Base-by-base conservation (phyloP, 495 filamentous ascomycete species). In the Tetracladium marchalianum region DNA sequence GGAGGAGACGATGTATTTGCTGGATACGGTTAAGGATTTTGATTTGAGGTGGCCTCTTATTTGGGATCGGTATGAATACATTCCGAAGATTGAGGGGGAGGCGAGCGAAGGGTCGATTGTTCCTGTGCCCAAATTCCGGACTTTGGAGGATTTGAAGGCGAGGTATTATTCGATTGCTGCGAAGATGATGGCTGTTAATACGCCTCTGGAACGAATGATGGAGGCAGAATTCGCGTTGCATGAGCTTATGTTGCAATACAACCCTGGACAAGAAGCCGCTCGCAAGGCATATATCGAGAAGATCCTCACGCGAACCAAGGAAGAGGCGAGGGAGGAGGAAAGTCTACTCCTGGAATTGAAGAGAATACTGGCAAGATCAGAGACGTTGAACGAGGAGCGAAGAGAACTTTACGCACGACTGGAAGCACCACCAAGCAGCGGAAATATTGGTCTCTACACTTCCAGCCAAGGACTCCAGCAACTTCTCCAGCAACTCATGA, bases 31-130 rank as follows among this genome's bases (percentile, higher is more conserved):
- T 10, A 69, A 72, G 38, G 81, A 90, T 11, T 94, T 78, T 55
- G 87, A 92, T 53, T 68, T 94, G 37, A 80, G 90, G 45, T 98
- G 92, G 83, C 67, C 89, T 12, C 65, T 98, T n/a, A 87, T 98
- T 38, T 84, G 78, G 63, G 92, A 98, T 59, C 84, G 89, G 11
- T 98, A 95, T 63, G 86, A 94, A 17, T 95, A 79, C 55, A 42
- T 55, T 1, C 75, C 83, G 0, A 58, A 56, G 19, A 46, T 55
- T 1, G 60, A 73, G 24, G 61, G 44, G 6, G 58, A 51, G 33
- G 54, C 57, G 31, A 58, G 51, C 24, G 59, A 59, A 19, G 57
- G 52, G 8, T 73, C 76, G 5, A 57, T 80, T 16, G 63, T 75
- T 13, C 52, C 64, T 0, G 63, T 66, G 10, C 43, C 67, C 0